Percentiles rank a stretch among this genome's conserved stretches.
Conservation (phyloP, 768 basidiomycete genomes). For the Dioszegia aurantiaca region DNA sequence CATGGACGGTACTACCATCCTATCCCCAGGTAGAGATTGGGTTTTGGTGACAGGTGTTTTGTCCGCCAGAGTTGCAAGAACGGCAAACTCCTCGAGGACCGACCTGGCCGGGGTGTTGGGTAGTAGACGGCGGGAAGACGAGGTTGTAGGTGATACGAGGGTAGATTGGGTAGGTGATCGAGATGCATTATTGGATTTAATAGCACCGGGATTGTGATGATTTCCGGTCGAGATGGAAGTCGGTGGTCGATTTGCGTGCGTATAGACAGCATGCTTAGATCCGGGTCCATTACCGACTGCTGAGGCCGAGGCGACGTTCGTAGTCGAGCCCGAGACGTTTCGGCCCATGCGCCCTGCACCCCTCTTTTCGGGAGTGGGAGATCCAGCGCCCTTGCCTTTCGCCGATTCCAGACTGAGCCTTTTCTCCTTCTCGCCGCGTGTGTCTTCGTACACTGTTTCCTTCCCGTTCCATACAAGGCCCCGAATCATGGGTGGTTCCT, state of each 20-base stretch:
- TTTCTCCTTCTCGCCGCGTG: slow-evolving; percentile 7
- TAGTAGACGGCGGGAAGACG: slow-evolving; percentile 22
- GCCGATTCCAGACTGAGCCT: background rate
- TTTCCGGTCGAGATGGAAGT: background rate
- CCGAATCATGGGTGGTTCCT: slow-evolving; percentile 38
- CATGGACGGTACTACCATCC: slow-evolving; percentile 17
- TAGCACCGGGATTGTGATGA: background rate
- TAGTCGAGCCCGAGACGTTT: background rate
- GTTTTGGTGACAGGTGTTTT: slow-evolving; percentile 34
- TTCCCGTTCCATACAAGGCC: slow-evolving; percentile 43
- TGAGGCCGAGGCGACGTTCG: no score
- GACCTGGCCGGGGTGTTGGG: slow-evolving; percentile 43
- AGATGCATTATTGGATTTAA: background rate
- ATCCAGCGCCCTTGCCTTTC: background rate
- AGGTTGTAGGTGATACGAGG: slow-evolving; percentile 40
- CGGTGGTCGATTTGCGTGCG: background rate
- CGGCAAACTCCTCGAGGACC: slow-evolving; percentile 44
- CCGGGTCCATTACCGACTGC: background rate
- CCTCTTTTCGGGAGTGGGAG: background rate
- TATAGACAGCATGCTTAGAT: background rate
- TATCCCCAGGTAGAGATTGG: slow-evolving; percentile 27
- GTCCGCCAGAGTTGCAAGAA: slow-evolving; percentile 40
- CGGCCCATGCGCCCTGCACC: background rate
- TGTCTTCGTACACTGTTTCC: slow-evolving; percentile 12
- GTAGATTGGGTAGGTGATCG: slow-evolving; percentile 33